Conservation (phyloP, 805 yeast species). For the Candida palmyrensis region DNA sequence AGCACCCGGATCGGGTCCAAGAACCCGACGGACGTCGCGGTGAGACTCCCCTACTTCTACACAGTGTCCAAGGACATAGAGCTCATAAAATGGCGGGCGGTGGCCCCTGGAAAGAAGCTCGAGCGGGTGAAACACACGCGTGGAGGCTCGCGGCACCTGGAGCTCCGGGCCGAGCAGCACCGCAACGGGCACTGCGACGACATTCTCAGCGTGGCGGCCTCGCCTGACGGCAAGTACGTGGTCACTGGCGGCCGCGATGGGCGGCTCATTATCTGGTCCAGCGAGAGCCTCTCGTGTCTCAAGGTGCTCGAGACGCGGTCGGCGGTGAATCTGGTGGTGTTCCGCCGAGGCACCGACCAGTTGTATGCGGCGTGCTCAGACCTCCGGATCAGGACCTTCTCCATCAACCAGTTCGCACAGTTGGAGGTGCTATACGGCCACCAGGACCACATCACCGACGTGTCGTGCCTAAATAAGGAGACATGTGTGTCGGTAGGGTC, state of each 20-base stretch:
- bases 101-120: constrained; percentile 47
- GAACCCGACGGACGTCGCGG: constrained; percentile 52
- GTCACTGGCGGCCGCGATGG: constrained; percentile 90
- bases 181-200: constrained; percentile 54
- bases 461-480: constrained; percentile 76
- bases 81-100: constrained; percentile 74
- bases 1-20: constrained; percentile 58
- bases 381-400: constrained; percentile 80
- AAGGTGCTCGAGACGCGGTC: constrained; percentile 78
- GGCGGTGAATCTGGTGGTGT: constrained; percentile 64
- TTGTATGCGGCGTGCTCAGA: constrained; percentile 92
- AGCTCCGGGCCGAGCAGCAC: too few species aligned
- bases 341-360: constrained; percentile 78
- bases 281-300: constrained; percentile 69
- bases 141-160: constrained; percentile 48
- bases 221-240: constrained; percentile 81
- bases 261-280: constrained; percentile 79
- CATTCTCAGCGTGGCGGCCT: constrained; percentile 72
- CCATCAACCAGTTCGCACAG: constrained; percentile 81
- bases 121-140: constrained; percentile 55
- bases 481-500: constrained; percentile 95
- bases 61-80: constrained; percentile 80
- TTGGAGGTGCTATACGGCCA: constrained; percentile 92
- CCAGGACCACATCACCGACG: constrained; percentile 82
- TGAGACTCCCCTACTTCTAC: constrained; percentile 57